A percentile compares a stretch with the other conserved stretches of the same genome.
phyloP scores from a whole-genome alignment of 441 rosid genomes.

The Gossypium trilobum region DNA sequence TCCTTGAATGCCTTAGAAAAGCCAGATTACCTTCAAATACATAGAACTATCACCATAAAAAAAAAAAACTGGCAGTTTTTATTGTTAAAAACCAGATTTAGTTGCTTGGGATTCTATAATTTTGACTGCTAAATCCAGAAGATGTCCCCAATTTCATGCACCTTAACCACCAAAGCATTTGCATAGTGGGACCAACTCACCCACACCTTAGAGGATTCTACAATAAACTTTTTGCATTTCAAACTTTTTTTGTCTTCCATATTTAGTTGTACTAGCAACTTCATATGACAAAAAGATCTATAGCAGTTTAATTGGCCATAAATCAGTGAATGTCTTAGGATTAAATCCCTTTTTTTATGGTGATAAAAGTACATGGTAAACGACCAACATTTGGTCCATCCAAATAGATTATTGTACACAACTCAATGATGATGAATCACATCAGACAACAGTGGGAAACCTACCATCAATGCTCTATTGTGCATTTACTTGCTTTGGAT shows the following conservation, averaged over 20 bases:
- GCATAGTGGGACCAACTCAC: constrained; percentile 15
- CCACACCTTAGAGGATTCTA: constrained; percentile 10
- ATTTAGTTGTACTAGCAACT: constrained; percentile 15
- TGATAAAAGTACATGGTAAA: constrained; percentile 21
- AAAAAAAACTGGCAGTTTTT: background rate
- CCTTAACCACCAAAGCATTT: constrained; percentile 7
- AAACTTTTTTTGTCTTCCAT: constrained; percentile 9
- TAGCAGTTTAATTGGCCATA: constrained; percentile 26
- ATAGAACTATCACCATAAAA: background rate
- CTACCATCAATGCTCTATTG: constrained; percentile 32
- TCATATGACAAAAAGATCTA: constrained; percentile 10
- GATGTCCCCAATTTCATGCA: constrained; percentile 9
- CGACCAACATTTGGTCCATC: constrained; percentile 23
- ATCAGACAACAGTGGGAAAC: constrained; percentile 26
- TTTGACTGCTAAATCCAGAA: background rate
- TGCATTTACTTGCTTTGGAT: constrained; percentile 32
- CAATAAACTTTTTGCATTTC: constrained; percentile 10
- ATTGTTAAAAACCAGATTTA: background rate
- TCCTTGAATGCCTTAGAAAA: background rate
- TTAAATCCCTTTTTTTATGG: constrained; percentile 15
- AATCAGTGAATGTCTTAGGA: constrained; percentile 7
- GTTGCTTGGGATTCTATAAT: constrained; percentile 8
- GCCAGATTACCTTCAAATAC: background rate
- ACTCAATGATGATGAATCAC: constrained; percentile 31
- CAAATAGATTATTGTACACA: constrained; percentile 15